A percentile compares a stretch with the other conserved stretches of the same genome.
These are phyloP conservation scores for Trametes hirsuta DNA, from an alignment of 1,284 basidiomycete species.

Conservation along the genomic window DNA sequence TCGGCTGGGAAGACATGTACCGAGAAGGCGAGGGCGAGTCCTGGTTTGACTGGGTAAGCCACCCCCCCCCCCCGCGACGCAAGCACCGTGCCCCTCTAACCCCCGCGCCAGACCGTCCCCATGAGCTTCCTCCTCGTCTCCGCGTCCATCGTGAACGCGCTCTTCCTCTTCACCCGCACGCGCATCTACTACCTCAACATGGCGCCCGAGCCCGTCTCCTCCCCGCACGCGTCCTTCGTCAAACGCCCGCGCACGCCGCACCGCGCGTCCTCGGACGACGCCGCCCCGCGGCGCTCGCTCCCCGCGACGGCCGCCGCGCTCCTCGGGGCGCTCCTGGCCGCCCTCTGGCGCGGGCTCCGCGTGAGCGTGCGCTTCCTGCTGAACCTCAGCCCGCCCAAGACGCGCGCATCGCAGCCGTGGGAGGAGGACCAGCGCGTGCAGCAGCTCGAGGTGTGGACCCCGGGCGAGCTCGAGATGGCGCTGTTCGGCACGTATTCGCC, in stretches of 20 bases:
- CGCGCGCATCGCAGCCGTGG: conserved; percentile 44
- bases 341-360: conserved; percentile 53
- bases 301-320: conserved; percentile 40
- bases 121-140: conserved; percentile 56
- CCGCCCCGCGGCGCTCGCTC: conserved; percentile 43
- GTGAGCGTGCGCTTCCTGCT: conserved; percentile 69
- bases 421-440: conserved; percentile 53
- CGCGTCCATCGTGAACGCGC: conserved; percentile 55
- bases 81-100: background rate
- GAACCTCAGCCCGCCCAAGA: conserved; percentile 57
- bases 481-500: conserved; percentile 81
- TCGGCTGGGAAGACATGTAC: conserved; percentile 79
- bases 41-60: conserved; percentile 81
- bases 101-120: conserved; percentile 55
- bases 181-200: conserved; percentile 68
- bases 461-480: conserved; percentile 69
- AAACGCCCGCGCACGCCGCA: conserved; percentile 36
- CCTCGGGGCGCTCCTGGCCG: conserved; percentile 33
- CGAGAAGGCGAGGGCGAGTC: conserved; percentile 61
- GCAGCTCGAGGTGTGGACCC: conserved; percentile 78
- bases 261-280: conserved; percentile 21
- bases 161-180: conserved; percentile 69
- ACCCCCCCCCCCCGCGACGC: background rate
- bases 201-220: conserved; percentile 62
- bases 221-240: conserved; percentile 70